Base-by-base conservation (phyloP, 306 rosid species). In the Cucumis cinereus region DNA sequence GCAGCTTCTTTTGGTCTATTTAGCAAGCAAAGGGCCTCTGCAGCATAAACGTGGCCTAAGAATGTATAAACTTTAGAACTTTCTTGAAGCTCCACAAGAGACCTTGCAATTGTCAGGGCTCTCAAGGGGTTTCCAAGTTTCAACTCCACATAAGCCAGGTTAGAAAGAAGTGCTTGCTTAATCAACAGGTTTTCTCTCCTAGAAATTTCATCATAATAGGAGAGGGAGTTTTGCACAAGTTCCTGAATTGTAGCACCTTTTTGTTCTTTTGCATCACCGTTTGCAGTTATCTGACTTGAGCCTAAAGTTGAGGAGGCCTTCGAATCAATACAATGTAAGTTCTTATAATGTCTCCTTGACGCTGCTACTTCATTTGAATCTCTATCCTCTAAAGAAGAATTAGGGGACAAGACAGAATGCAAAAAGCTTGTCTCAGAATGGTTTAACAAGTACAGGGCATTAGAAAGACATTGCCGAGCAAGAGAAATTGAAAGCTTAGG, bases 1-100 rank as follows among this genome's bases (percentile, higher is more conserved):
- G 91, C 86, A 62, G 98, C 99, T 79, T 95, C 99, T 81, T 85
- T 95, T 73, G 91, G 89, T 81, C 96, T 85, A 70, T 89, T 92
- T 43, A 95, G 87, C 81, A 88, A 84, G 90, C 98, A 92, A 47
- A 92, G 98, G 54, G 99, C 96, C 90, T 95, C 99, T 24, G 99
- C 97, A 1, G 98, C 92, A 89, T 86, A 95, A 74, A 90, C 79
- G 79, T 86, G 96, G 67, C 97, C 93, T 35, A 92, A 84, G 83
- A 90, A 95, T 57, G 83, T 69, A 86, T 92, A 92, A 80, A 95
- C 83, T 85, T 89, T 90, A 60, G 90, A 89, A 82, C 99, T 87
- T 80, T 90, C 99, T 16, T 96, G 96, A 76, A 92, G 84, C 68
- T 95, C 96, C 49, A 89, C 73, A 49, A 95, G 92, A 73, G 91